phyloP scores from a whole-genome alignment of 805 yeast genomes.

The Metschnikowia santaceciliae region DNA sequence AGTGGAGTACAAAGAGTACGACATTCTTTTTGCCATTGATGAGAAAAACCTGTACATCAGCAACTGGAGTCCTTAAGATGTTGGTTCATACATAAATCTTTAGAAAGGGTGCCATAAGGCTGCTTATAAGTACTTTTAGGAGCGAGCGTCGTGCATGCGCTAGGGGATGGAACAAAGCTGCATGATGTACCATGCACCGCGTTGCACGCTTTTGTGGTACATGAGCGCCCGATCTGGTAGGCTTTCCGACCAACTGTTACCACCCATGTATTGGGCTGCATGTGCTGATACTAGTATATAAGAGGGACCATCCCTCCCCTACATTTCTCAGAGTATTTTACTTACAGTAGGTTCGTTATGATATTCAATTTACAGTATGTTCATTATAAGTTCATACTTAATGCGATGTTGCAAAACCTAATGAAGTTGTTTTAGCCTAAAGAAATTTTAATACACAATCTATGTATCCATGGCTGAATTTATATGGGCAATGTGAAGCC shows the following conservation, averaged over 20 bases:
- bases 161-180: not conserved
- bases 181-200: not conserved
- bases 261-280: not conserved
- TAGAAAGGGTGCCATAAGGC: not conserved
- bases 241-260: not conserved
- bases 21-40: conserved; percentile 26
- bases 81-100: no score
- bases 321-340: not conserved
- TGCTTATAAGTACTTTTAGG: not conserved
- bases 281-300: not conserved
- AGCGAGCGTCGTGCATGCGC: not conserved
- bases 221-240: not conserved
- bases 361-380: no score
- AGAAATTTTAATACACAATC: no score
- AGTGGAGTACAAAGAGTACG: conserved; percentile 64
- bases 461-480: no score
- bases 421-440: no score
- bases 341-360: not conserved
- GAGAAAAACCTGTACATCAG: conserved; percentile 14
- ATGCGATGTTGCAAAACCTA: no score
- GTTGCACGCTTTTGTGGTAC: not conserved
- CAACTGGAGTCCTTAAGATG: conserved; percentile 14
- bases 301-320: not conserved
- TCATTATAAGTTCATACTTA: no score
- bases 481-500: no score